Evolutionary conservation across 1,284 basidiomycete genomes (phyloP), one percentile per base, ranked within the genome.

Genomic region (Xanthoconium separans): DNA sequence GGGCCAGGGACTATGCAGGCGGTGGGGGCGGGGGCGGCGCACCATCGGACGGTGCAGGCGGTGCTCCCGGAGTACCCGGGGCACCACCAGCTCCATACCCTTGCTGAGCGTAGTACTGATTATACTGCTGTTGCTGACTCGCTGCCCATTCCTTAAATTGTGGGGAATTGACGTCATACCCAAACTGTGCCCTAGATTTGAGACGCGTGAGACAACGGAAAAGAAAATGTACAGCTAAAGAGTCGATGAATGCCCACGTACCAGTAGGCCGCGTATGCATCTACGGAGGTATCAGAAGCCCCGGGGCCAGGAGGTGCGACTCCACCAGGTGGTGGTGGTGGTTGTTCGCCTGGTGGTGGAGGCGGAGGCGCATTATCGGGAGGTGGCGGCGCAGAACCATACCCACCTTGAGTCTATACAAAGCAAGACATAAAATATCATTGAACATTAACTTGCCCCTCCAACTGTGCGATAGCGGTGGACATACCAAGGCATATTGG

Each of bases 111-210:
- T 89, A 90, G 66, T 89, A 89, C 58, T 89, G 84, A 12, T 76
- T 78, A 61, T 90, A 89, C 61, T 89, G 86, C 55, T 82, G 78
- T 62, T 85, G 82, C 61, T 87, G 85, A 54, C 76, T 77, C 4
- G 83, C 80, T 37, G 82, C 80, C 89, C 89, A 91, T 65, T 89
- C 82, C 65, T 90, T 91, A 70, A 91, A 91, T 63, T 90, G 80
- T 3, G 81, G 68, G 4, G 88, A 87, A 64, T 91, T 92, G 60
- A 94, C 89, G 65, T 95, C 91, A 71, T 95, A 95, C 10, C 93
- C 93, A 67, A 92, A 93, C 15, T 89, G 85, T 55, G 91, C 88
- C 88, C 90, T 91, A 60, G 36, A 34, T 36, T 4, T 16, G 34
- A 7, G 8, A 40, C 5, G 10, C 20, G 36, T 44, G 15, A 18